phyloP scores from a whole-genome alignment of 139 green algal genomes.

The Chlamydomonas sp. region DNA sequence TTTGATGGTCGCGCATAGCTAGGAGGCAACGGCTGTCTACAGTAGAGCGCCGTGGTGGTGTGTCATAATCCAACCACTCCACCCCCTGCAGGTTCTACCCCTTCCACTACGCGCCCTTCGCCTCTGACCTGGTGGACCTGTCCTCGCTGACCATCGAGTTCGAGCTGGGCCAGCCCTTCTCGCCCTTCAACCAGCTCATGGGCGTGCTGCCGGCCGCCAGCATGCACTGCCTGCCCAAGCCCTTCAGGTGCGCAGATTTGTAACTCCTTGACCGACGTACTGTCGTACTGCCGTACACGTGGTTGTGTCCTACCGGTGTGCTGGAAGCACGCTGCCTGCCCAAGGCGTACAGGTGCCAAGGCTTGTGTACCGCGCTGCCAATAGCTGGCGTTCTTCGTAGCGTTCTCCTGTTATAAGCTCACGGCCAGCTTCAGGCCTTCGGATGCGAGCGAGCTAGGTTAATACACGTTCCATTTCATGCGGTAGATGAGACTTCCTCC shows the following conservation, averaged over 20 bases:
- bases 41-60: background rate
- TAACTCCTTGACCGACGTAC: too few species aligned
- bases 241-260: conserved; percentile 35
- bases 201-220: conserved; percentile 94
- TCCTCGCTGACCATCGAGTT: conserved; percentile 37
- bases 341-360: too few species aligned
- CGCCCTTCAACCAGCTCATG: conserved; percentile 99
- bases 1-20: background rate
- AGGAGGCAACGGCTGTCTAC: background rate
- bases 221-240: conserved; percentile 82
- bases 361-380: too few species aligned
- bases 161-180: conserved; percentile 86
- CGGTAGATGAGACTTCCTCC: too few species aligned
- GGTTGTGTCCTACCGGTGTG: too few species aligned
- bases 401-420: too few species aligned
- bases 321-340: too few species aligned
- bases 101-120: conserved; percentile 99
- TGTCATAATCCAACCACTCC: background rate
- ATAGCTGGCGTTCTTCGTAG: too few species aligned
- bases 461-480: too few species aligned
- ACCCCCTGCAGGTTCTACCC: conserved; percentile 86
- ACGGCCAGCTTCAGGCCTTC: too few species aligned
- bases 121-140: conserved; percentile 86
- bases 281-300: too few species aligned
- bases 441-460: too few species aligned